Evolutionary conservation across 306 rosid genomes (phyloP).

Genomic region (Cicer arietinum): DNA sequence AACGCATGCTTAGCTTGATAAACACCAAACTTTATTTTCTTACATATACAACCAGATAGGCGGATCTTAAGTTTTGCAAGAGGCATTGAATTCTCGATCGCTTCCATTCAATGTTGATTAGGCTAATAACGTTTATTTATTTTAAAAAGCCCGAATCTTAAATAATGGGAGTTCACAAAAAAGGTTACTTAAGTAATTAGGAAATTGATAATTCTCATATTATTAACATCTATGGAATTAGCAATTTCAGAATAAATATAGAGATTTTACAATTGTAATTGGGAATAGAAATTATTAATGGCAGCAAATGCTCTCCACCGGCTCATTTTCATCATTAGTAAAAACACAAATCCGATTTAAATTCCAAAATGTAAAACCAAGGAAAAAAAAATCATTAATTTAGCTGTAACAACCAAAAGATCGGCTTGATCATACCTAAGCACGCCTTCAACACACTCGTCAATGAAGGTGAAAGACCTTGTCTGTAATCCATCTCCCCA

Average conservation of each 20-base stretch:
- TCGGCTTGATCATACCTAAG: slow-evolving; percentile 66
- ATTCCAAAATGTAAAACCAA: slow-evolving; percentile 21
- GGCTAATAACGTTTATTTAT: slow-evolving; percentile 22
- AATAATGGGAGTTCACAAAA: background rate
- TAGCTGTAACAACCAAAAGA: slow-evolving; percentile 11
- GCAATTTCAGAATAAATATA: slow-evolving; percentile 29
- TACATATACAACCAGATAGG: background rate
- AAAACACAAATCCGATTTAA: slow-evolving; percentile 26
- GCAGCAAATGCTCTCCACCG: slow-evolving; percentile 13
- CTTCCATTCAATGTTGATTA: slow-evolving; percentile 20
- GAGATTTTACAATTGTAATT: slow-evolving; percentile 15
- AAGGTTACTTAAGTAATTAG: background rate
- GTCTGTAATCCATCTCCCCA: slow-evolving; percentile 99
- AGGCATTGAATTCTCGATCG: slow-evolving; percentile 2
- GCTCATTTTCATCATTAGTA: slow-evolving; percentile 20
- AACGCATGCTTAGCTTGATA: background rate
- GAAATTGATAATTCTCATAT: background rate
- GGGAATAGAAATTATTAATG: background rate
- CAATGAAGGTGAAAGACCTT: slow-evolving; percentile 95
- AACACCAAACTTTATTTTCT: background rate
- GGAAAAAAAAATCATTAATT: background rate
- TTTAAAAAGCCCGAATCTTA: background rate
- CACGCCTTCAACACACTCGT: slow-evolving; percentile 99
- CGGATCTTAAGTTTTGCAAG: slow-evolving; percentile 16
- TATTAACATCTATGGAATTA: background rate